Evolutionary conservation across 2,329 filamentous ascomycete species (phyloP).

Genomic region (Elsinoe australis): DNA sequence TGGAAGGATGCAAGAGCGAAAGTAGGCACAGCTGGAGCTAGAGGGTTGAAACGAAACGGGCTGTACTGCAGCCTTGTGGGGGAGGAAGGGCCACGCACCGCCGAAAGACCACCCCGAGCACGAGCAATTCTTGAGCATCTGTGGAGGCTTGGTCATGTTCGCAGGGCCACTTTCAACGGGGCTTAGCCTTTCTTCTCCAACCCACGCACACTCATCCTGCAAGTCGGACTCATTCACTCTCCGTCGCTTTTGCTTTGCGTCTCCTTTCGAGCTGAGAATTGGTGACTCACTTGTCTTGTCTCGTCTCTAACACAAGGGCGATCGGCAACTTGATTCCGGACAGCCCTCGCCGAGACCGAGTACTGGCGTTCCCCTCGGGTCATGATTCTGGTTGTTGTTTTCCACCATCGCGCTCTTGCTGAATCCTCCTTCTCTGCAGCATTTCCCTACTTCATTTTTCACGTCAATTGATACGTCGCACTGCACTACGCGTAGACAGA

Average conservation of each 20-base stretch:
- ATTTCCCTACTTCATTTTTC: too few relatives aligned
- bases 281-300: background rate
- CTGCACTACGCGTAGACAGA: too few relatives aligned
- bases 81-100: background rate
- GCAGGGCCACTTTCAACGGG: too few relatives aligned
- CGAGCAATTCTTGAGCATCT: background rate
- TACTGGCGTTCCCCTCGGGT: too few relatives aligned
- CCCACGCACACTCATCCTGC: background rate
- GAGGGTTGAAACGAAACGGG: conserved; percentile 3
- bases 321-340: too few relatives aligned
- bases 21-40: conserved; percentile 5
- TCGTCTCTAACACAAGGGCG: too few relatives aligned
- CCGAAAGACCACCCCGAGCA: background rate
- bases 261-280: conserved; percentile 1
- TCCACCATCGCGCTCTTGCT: too few relatives aligned
- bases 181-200: background rate
- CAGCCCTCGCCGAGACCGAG: too few relatives aligned
- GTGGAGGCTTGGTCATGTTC: background rate
- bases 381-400: too few relatives aligned
- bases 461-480: too few relatives aligned
- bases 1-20: background rate
- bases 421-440: too few relatives aligned
- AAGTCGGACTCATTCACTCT: conserved; percentile 7
- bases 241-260: background rate
- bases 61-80: conserved; percentile 14